Percentiles rank a stretch among this genome's conserved stretches.
phyloP scores from a whole-genome alignment of 2,329 filamentous ascomycete species.

The Exophiala xenobiotica region DNA sequence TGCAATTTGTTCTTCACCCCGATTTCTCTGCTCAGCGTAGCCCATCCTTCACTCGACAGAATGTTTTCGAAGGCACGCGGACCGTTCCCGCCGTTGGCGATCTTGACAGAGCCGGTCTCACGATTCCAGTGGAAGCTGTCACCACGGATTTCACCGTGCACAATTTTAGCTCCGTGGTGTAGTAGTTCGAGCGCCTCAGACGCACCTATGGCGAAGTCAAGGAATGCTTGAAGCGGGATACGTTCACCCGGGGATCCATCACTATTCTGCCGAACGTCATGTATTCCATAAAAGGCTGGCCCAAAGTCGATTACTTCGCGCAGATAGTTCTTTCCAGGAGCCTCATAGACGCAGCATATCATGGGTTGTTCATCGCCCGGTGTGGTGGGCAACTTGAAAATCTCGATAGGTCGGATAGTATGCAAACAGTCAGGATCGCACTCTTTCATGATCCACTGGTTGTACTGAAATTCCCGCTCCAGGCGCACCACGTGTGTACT shows the following conservation, averaged over 20 bases:
- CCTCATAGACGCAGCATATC: conserved; percentile 77
- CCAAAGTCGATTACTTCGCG: conserved; percentile 68
- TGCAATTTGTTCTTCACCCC: conserved; percentile 86
- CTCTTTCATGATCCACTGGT: conserved; percentile 67
- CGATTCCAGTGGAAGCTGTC: conserved; percentile 87
- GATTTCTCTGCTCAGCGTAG: conserved; percentile 73
- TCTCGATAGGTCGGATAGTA: conserved; percentile 76
- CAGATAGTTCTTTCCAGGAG: conserved; percentile 72
- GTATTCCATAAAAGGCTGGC: conserved; percentile 67
- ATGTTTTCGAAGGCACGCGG: conserved; percentile 87
- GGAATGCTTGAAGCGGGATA: conserved; percentile 71
- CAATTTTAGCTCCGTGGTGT: conserved; percentile 82
- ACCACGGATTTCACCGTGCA: conserved; percentile 86
- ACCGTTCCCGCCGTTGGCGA: conserved; percentile 84
- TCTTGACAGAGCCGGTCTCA: conserved; percentile 69
- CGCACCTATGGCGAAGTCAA: conserved; percentile 89
- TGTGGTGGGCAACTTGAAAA: conserved; percentile 68
- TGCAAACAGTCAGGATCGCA: conserved; percentile 72
- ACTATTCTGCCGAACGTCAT: conserved; percentile 41
- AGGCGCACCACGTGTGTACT: conserved; percentile 80
- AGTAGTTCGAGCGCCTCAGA: conserved; percentile 82
- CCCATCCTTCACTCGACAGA: conserved; percentile 81
- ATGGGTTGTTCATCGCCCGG: conserved; percentile 69
- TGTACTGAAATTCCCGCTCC: conserved; percentile 83
- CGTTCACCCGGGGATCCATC: conserved; percentile 55